Conservation (phyloP, 371 early-diverging fungal genomes). For the Cokeromyces recurvatus region DNA sequence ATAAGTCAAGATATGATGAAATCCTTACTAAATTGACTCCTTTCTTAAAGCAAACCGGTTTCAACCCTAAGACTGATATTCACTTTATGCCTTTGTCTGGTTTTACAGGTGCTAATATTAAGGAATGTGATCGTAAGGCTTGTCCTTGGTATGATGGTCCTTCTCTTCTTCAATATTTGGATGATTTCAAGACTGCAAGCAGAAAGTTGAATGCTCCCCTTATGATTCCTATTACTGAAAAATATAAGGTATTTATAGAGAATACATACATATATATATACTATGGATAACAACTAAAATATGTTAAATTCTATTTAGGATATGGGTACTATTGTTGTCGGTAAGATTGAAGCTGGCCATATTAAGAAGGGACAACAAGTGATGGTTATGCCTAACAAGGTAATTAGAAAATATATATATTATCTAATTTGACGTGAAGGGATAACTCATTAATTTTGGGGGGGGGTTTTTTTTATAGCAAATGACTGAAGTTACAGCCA, state of each 20-base stretch:
- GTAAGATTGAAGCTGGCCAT: slow-evolving; percentile 94
- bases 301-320: too few species aligned
- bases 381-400: slow-evolving; percentile 91
- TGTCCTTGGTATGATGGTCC: slow-evolving; percentile 90
- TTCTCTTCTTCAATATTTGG: slow-evolving; percentile 87
- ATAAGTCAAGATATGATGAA: slow-evolving; percentile 89
- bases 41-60: slow-evolving; percentile 91
- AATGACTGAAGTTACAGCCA: slow-evolving; percentile 68
- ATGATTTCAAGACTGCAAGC: slow-evolving; percentile 74
- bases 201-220: slow-evolving; percentile 85
- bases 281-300: too few species aligned
- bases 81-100: slow-evolving; percentile 93
- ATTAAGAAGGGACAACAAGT: slow-evolving; percentile 81
- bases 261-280: not conserved
- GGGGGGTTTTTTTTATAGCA: slow-evolving; percentile 29
- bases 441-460: too few species aligned
- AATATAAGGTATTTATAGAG: slow-evolving; percentile 63
- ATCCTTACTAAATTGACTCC: slow-evolving; percentile 78
- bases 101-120: slow-evolving; percentile 94
- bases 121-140: slow-evolving; percentile 61
- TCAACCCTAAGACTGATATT: slow-evolving; percentile 84
- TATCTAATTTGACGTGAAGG: not conserved
- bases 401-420: slow-evolving; percentile 25
- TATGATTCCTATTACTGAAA: slow-evolving; percentile 92
- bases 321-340: slow-evolving; percentile 93